A percentile compares a stretch with the other conserved stretches of the same genome.
These are phyloP conservation scores for Bacterosira constricta DNA, from an alignment of 108 stramenopile species.

Conservation along the genomic window DNA sequence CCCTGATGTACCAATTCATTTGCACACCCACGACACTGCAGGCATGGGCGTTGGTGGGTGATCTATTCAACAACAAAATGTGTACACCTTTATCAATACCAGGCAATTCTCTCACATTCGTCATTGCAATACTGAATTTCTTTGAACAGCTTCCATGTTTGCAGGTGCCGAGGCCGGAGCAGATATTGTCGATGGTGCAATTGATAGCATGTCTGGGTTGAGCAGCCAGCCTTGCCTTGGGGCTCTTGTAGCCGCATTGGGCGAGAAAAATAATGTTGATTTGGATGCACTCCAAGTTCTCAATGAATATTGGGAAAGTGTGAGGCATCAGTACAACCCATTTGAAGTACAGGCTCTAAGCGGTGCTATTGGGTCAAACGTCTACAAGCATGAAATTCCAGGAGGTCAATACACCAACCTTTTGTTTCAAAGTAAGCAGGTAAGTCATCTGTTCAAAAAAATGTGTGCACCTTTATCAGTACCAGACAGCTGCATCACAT, in stretches of 20 bases:
- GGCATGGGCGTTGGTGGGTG: conserved; percentile 59
- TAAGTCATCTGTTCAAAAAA: too few species aligned
- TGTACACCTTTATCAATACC: too few species aligned
- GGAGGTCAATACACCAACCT: conserved; percentile 92
- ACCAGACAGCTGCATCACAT: too few species aligned
- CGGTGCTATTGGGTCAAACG: conserved; percentile 57
- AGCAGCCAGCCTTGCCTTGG: conserved; percentile 83
- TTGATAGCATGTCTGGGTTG: conserved; percentile 76
- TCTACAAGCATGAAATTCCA: conserved; percentile 58
- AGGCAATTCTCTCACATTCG: too few species aligned
- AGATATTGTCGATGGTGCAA: conserved; percentile 81
- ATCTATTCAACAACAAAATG: too few species aligned
- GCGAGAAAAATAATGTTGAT: conserved; percentile 61
- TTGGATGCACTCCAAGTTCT: conserved; percentile 51
- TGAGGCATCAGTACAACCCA: conserved; percentile 71
- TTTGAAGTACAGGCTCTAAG: conserved; percentile 77
- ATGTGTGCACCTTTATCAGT: too few species aligned
- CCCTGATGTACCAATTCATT: conserved; percentile 85
- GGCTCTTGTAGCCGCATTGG: conserved; percentile 69
- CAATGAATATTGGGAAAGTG: conserved; percentile 79
- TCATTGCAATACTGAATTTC: too few species aligned
- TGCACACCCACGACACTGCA: conserved; percentile 88
- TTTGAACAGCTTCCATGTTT: conserved; percentile 68
- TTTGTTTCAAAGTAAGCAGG: conserved; percentile 88
- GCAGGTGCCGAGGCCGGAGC: conserved; percentile 74